These are phyloP conservation scores for Ophiocytium majus DNA, from an alignment of 352 stramenopile genomes.

Conservation along the genomic window DNA sequence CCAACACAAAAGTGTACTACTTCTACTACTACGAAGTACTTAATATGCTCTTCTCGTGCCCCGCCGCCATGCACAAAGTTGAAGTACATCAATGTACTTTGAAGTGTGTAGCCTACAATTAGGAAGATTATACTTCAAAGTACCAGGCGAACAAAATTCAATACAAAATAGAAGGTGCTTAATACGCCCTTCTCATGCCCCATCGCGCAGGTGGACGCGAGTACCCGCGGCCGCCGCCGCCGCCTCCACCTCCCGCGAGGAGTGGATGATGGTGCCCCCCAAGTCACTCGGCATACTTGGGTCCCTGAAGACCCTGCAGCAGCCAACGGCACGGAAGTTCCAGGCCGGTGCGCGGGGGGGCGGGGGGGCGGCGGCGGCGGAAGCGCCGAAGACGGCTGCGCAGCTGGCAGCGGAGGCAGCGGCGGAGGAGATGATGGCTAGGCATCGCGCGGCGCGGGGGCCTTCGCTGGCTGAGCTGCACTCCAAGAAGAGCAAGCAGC, in stretches of 20 bases:
- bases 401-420: not conserved
- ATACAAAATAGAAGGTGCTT: too few species aligned
- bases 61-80: too few species aligned
- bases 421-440: not conserved
- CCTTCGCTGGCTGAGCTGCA: not conserved
- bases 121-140: too few species aligned
- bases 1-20: too few species aligned
- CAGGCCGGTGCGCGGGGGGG: not conserved
- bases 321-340: not conserved
- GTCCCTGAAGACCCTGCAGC: not conserved
- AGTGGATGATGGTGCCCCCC: slow-evolving; percentile 1
- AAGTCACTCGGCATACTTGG: not conserved
- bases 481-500: not conserved
- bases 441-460: not conserved
- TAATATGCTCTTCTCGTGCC: too few species aligned
- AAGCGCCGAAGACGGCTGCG: not conserved
- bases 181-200: not conserved
- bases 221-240: not conserved
- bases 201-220: not conserved
- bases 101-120: too few species aligned
- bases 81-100: too few species aligned
- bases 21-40: too few species aligned
- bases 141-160: too few species aligned
- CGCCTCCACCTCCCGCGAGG: not conserved
- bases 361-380: not conserved